Base-by-base conservation (phyloP, 2,329 filamentous ascomycete genomes). In the Exophiala spinifera region DNA sequence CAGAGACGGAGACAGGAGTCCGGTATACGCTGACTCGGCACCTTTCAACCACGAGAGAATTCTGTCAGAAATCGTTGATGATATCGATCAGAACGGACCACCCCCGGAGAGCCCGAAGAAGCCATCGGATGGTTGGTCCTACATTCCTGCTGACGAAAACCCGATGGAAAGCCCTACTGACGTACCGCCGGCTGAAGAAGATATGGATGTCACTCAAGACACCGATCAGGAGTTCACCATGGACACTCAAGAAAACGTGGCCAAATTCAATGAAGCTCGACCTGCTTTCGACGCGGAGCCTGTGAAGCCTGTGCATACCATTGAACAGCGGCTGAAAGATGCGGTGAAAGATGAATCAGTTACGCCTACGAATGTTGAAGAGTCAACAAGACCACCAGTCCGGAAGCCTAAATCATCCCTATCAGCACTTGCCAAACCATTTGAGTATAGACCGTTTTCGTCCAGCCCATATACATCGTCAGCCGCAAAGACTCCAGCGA, bases 401-500 rank as follows among this genome's bases (percentile, higher is more conserved):
- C 66, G 72, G 60, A 74, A 75, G 51, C 67, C 81, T 66, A 76
- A 76, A 61, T 79, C 79, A 61, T 83, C 83, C 3, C 75, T 91
- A 20, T 91, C 88, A 33, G 86, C 87, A 3, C 79, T 83, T 14
- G 87, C 88, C 0, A 83, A 82, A 63, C 79, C 87, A 0, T 95
- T 94, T 67, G 79, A 79, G 51, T 78, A 74, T 69, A 72, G 54
- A 64, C 70, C 55, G 64, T 64, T 47, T 64, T 68, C 49, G 54
- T 66, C 37, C 61, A 66, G 44, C 67, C 70, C 50, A 59, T 67
- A 23, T 64, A 67, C 14, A 56, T 59, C 21, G 39, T 55, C 15
- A 45, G 60, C 48, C n/a, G 39, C 53, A 21, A 45, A 39, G 3
- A 46, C 40, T 17, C 43, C 58, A 25, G 33, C 21, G 28, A 53